A percentile compares a stretch with the other conserved stretches of the same genome.
These are phyloP conservation scores for Monosporascus sp. DNA, from an alignment of 2,329 filamentous ascomycete genomes.

Conservation along the genomic window DNA sequence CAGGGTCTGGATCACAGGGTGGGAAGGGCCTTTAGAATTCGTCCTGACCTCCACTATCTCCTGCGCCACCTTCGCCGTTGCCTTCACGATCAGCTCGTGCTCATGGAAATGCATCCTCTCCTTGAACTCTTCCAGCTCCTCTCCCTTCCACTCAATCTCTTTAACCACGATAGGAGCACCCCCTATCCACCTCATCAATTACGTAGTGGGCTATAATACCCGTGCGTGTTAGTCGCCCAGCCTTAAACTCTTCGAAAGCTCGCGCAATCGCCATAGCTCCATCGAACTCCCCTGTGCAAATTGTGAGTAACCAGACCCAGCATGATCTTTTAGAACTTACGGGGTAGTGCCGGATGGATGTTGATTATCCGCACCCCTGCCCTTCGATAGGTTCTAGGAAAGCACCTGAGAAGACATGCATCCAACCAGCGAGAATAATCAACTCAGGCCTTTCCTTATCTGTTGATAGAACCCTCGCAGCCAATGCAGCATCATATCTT, in stretches of 20 bases:
- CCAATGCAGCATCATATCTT: conserved; percentile 59
- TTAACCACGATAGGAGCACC: conserved; percentile 64
- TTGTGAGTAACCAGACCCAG: conserved; percentile 47
- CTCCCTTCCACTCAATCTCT: conserved; percentile 62
- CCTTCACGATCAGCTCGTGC: conserved; percentile 74
- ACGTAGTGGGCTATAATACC: conserved; percentile 92
- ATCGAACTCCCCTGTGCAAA: conserved; percentile 56
- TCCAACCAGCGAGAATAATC: conserved; percentile 62
- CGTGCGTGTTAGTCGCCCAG: conserved; percentile 56
- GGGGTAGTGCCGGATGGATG: conserved; percentile 62
- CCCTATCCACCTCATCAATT: conserved; percentile 72
- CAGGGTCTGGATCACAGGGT: no score
- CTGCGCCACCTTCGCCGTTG: conserved; percentile 35
- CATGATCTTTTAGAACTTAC: conserved; percentile 29
- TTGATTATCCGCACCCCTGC: conserved; percentile 56
- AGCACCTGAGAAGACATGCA: conserved; percentile 57
- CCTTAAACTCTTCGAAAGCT: conserved; percentile 58
- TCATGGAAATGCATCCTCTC: conserved; percentile 70
- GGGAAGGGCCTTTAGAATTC: no score
- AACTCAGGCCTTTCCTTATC: conserved; percentile 46
- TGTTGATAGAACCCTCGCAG: conserved; percentile 42
- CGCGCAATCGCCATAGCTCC: conserved; percentile 65
- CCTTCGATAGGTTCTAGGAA: conserved; percentile 51
- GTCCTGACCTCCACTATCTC: neutral
- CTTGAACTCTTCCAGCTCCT: conserved; percentile 61